Percentiles rank a stretch among this genome's conserved stretches.
Evolutionary conservation across 2,329 filamentous ascomycete species (phyloP).

Genomic region (Apiospora marii): DNA sequence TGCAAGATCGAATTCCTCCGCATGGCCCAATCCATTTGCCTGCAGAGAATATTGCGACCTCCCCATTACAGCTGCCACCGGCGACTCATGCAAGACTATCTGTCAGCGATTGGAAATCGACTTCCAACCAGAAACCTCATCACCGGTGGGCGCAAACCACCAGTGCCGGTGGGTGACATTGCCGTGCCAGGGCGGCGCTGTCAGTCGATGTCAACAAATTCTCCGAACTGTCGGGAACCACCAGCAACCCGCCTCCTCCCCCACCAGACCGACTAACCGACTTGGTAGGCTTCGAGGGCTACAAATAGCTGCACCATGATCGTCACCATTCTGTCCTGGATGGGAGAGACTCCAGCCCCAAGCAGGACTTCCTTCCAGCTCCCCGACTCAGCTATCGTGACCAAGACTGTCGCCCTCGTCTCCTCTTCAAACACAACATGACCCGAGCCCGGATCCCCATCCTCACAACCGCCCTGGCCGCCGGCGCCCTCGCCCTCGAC

Average conservation of each 20-base stretch:
- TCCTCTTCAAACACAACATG: background rate
- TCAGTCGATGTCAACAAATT: background rate
- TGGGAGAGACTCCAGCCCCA: background rate
- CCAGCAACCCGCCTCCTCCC: too few relatives aligned
- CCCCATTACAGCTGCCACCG: background rate
- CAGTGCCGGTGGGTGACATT: background rate
- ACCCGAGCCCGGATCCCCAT: background rate
- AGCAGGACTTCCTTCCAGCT: background rate
- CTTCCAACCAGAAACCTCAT: background rate
- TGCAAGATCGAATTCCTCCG: constrained; percentile 9
- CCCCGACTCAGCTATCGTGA: background rate
- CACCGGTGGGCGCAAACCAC: too few relatives aligned
- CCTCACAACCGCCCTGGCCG: background rate
- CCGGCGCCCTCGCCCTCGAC: background rate
- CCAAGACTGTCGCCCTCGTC: background rate
- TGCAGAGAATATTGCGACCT: background rate
- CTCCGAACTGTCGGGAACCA: background rate
- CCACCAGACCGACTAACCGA: background rate
- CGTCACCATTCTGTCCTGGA: background rate
- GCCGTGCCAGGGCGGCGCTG: background rate
- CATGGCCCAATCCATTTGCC: background rate
- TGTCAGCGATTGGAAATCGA: constrained; percentile 16
- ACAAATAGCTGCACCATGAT: constrained; percentile 1
- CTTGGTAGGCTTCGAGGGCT: background rate
- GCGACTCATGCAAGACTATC: background rate